Evolutionary conservation across 2,329 filamentous ascomycete species (phyloP), one percentile per base, ranked within the genome.

Genomic region (Ophiostoma himal-ulmi): DNA sequence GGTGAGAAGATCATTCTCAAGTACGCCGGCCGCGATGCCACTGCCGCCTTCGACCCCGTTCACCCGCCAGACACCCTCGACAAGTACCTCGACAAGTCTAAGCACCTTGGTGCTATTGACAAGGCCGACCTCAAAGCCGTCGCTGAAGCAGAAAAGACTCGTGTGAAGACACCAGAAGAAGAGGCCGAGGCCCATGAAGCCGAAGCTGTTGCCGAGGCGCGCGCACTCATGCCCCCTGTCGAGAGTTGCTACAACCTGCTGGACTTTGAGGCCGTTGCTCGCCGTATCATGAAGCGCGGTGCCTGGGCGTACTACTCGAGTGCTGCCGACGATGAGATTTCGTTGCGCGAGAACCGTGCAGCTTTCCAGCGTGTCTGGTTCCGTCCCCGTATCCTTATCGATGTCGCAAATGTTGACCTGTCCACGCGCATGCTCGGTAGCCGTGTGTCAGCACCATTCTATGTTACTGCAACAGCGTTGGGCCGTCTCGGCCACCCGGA

Each of bases 331-430:
- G 92, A 96, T 77, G 92, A 94, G 80, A 93, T 94, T 80, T 97
- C 95, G 0, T 84, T 98, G 84, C 89, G 94, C 74, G 94, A 98
- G 81, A 99, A 99, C 82, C 94, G 97, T 82, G 88, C 87, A 65
- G 95, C 95, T 65, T 99, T 93, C 82, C 95, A 99, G 82, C 94
- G 96, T 78, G 96, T 97, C 80, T 88, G 95, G 94, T 98, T 99
- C 83, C 89, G 95, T 30, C 95, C 95, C 3, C 89, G 89, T 73
- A 83, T 99, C 70, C 88, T 99, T 70, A 88, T 96, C 69, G 90
- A 99, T 77, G 95, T 99, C 48, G 91, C 94, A 78, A 86, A 91
- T 30, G 86, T 99, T 72, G 92, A 97, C 79, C 88, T 91, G 78
- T 88, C 88, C 48, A 98, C 94, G 34, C 97, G 91, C 1, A 98